Evolutionary conservation across 2,329 filamentous ascomycete genomes (phyloP), one percentile per base, ranked within the genome.

Genomic region (Talaromyces atroroseus): DNA sequence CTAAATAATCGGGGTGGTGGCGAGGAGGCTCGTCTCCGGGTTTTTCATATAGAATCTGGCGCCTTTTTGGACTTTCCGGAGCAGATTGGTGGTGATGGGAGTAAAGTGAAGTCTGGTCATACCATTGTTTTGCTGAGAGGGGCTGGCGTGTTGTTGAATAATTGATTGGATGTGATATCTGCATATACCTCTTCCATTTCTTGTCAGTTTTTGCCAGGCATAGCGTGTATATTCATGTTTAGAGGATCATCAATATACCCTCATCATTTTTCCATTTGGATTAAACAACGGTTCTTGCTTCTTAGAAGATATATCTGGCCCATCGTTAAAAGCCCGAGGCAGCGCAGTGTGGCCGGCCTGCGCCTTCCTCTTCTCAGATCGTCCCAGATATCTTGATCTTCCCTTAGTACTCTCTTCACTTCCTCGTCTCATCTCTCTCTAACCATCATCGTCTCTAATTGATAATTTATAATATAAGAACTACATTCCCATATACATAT

Each of bases 11-110:
- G 71, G 6, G 70, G 62, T 44, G 71, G 66, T 38, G 69, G 69
- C 5, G 74, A 78, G 75, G 85, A 88, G 68, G 86, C 91, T 58
- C 88, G 88, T 71, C 71, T 99, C 62, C 78, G 94, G 8, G 85
- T 99, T 0, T 99, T 96, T 67, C 92, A 97, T 69, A 89, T 99
- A 0, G 92, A 99, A 68, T 89, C 88, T 0, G 94, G 94, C 0
- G 78, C 90, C 57, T 71, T 99, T 60, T 72, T 99, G 61, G 92
- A 94, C 59, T 99, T 95, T 66, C 85, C 82, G 23, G 92, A 96
- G 73, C 92, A 92, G 77, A 78, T 96, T 55, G 91, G 90, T 4
- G 78, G 79, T 52, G 80, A 79, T 14, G 40, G 29, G 21, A 47
- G 36, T 36, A 69, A 66, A 26, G 77, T 95, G 58, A 83, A 83